Base-by-base conservation (phyloP, 75 land plant species). In the Isoetes taiwanensis region DNA sequence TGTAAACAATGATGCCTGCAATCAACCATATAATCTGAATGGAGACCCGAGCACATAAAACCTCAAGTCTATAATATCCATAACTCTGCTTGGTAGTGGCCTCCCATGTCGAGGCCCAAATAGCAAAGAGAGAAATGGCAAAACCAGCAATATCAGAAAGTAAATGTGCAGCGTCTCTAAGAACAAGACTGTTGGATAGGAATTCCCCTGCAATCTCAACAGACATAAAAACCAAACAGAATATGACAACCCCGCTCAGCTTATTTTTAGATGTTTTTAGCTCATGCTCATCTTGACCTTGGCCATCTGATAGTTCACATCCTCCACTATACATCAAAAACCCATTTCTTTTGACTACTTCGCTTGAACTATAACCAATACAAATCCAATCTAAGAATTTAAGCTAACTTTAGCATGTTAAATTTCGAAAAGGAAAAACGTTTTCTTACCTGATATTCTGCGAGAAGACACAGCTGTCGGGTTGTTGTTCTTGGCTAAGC, bases 41-140 rank as follows among this genome's bases (percentile, higher is more conserved):
- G 1, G 94, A 86, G 21, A 83, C 78, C 10, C 86, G 70, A 0
- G 94, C 83, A 8, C 97, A 93, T 19, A 91, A 70, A 32, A 91
- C 77, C 63, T 86, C 97, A 58, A 86, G 59, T 24, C 97, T 40
- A 66, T 78, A 80, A 48, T 76, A 91, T 0, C 97, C 93, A 64
- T 86, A 91, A 14, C 82, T 77, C 56, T 83, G 94, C 10, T 75
- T 66, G 25, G 93, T 84, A 16, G 80, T 86, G 23, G 88, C 94
- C 65, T 91, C 97, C 97, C 97, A 91, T 9, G 93, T 82, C 24
- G 85, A 58, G 3, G 88, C 94, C 88, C 91, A 91, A 3, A 91
- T 59, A 0, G 93, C 80, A 53, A 91, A 91, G 32, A 91, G 61
- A 0, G 97, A 91, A 6, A 91, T 83, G 3, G 85, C 94, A 62